Conservation (phyloP, 306 rosid genomes). For the Quillaja saponaria region DNA sequence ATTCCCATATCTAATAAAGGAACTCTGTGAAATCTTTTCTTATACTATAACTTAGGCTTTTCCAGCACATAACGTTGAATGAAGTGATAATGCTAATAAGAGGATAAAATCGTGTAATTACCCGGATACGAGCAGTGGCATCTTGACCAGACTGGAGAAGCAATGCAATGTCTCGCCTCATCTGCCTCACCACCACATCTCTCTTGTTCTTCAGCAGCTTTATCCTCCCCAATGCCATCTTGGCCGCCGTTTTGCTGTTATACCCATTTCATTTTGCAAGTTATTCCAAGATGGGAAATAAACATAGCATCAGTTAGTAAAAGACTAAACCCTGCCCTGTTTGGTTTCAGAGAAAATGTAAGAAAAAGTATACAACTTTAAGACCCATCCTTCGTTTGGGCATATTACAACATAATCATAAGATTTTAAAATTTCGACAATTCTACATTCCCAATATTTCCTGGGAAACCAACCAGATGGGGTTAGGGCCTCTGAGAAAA, state of each 20-base stretch:
- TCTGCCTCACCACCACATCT: conserved; percentile 86
- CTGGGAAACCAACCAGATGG: neutral
- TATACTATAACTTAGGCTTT: too few relatives aligned
- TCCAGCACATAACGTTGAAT: too few relatives aligned
- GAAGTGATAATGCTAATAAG: too few relatives aligned
- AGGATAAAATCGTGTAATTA: conserved; percentile 21
- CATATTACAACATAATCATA: neutral
- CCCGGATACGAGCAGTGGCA: conserved; percentile 95
- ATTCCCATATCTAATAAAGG: too few relatives aligned
- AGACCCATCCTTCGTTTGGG: neutral
- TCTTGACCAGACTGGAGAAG: conserved; percentile 96
- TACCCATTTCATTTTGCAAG: conserved; percentile 2
- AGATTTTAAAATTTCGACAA: neutral
- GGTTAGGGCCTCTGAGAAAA: neutral
- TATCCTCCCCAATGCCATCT: conserved; percentile 98
- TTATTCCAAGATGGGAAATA: neutral
- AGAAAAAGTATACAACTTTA: neutral
- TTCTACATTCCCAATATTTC: too few relatives aligned
- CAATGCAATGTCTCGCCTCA: conserved; percentile 94
- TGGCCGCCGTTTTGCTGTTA: conserved; percentile 90
- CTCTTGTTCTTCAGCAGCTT: conserved; percentile 95
- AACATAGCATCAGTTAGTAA: neutral
- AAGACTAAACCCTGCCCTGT: neutral
- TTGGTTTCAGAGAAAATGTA: conserved; percentile 1
- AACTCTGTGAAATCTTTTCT: too few relatives aligned